Evolutionary conservation across 257 asterid genomes (phyloP).

Genomic region (Euphrasia confusa): DNA sequence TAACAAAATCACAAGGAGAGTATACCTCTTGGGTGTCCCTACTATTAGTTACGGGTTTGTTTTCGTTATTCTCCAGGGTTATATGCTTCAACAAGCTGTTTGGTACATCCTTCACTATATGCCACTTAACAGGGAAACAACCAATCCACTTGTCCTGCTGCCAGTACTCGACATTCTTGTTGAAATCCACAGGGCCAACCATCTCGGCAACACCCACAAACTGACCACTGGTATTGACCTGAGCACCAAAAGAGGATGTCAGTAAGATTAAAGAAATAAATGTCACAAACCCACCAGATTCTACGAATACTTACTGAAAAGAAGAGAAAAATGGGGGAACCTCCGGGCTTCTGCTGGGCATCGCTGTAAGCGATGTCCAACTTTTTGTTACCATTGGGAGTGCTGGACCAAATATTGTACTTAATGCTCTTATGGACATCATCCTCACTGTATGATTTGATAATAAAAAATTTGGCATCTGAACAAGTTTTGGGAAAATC

Average conservation of each 20-base stretch:
- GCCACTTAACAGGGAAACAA: conserved; percentile 76
- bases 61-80: conserved; percentile 58
- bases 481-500: conserved; percentile 40
- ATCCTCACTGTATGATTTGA: conserved; percentile 52
- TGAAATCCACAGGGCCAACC: conserved; percentile 62
- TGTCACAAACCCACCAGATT: not conserved
- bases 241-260: conserved; percentile 12
- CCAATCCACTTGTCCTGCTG: conserved; percentile 83
- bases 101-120: conserved; percentile 64
- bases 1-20: not conserved
- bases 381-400: conserved; percentile 59
- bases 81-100: conserved; percentile 53
- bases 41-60: conserved; percentile 60
- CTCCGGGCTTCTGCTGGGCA: conserved; percentile 38
- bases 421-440: conserved; percentile 52
- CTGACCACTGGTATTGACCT: conserved; percentile 70
- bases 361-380: conserved; percentile 44
- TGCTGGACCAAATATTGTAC: conserved; percentile 56
- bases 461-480: conserved; percentile 43
- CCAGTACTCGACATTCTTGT: conserved; percentile 65
- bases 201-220: conserved; percentile 76
- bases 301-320: conserved; percentile 43
- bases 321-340: conserved; percentile 55
- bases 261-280: not conserved
- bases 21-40: conserved; percentile 76